Base-by-base conservation (phyloP, 2,329 filamentous ascomycete species). In the Mollisiaceae sp. region DNA sequence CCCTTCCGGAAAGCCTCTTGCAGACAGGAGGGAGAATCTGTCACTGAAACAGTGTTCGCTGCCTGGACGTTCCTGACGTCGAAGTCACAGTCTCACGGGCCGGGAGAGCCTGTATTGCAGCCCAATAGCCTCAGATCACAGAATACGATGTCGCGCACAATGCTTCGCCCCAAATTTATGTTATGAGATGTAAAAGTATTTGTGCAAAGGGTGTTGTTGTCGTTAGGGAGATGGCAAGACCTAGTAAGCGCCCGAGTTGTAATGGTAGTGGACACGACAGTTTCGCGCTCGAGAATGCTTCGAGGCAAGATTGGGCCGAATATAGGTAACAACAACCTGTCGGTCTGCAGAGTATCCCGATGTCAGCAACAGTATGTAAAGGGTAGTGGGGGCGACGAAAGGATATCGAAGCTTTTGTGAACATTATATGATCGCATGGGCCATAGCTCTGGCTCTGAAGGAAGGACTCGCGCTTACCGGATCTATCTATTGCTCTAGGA, bases 61-160 rank as follows among this genome's bases (percentile, higher is more conserved):
- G 68, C 64, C 60, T 70, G 52, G 57, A 58, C 12, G 61, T 60
- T 65, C 67, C 65, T 62, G 65, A 59, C 55, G 67, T 66, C 43
- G 47, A 56, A 56, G 52, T 36, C 24, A 27, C 1, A 27, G 38
- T 47, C 12, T 41, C 12, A 15, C 27, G 9, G 8, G 24, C 5
- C 3, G 11, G 35, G 24, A 54, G 32, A 54, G 22, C 20, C 36
- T 27, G 20, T 45, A 39, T 8, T 41, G 62, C 43, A 22, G 22
- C 39, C 43, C 36, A 18, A 47, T 24, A 54, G n/a, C 27, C 32
- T 9, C 43, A 27, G 41, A 65, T 20, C 58, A 32, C 35, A 59
- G 22, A 18, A n/a, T 61, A 39, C 32, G n/a, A 61, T 20, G 38
- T 39, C 24, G 52, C 41, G 59, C 32, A 52, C 15, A 55, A 45